A percentile compares a stretch with the other conserved stretches of the same genome.
Evolutionary conservation across 805 yeast genomes (phyloP).

Genomic region (Saccharomycopsis babjevae): DNA sequence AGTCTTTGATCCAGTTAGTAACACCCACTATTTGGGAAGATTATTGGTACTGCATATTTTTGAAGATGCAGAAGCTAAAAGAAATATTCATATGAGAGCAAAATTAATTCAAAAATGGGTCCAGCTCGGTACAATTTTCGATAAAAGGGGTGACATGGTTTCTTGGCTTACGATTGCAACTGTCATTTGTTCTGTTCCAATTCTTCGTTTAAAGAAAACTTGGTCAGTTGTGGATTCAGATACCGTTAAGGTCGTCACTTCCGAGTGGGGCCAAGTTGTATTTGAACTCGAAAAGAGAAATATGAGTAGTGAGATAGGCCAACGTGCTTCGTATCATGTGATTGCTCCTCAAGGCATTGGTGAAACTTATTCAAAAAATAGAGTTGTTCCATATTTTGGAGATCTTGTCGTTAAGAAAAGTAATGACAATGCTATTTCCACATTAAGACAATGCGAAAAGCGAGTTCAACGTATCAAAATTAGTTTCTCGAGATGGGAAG

Average conservation of each 20-base stretch:
- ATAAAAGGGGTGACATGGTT: conserved; percentile 81
- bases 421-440: conserved; percentile 13
- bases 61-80: conserved; percentile 31
- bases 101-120: conserved; percentile 73
- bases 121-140: conserved; percentile 66
- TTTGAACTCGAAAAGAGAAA: conserved; percentile 78
- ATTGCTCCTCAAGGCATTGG: conserved; percentile 87
- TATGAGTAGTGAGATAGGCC: conserved; percentile 45
- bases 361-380: conserved; percentile 57
- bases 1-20: conserved; percentile 53
- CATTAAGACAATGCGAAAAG: conserved; percentile 48
- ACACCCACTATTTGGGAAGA: conserved; percentile 72
- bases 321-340: conserved; percentile 55
- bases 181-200: conserved; percentile 69
- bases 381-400: conserved; percentile 85
- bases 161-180: conserved; percentile 90
- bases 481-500: conserved; percentile 78
- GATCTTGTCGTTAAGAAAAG: conserved; percentile 51
- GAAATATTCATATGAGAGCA: conserved; percentile 38
- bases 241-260: conserved; percentile 48
- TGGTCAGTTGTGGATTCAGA: conserved; percentile 66
- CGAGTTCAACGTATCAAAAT: conserved; percentile 58
- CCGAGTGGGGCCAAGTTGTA: conserved; percentile 89
- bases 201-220: conserved; percentile 58
- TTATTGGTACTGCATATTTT: conserved; percentile 62